phyloP scores from a whole-genome alignment of 352 stramenopile genomes.

The Phytophthora nicotianae region DNA sequence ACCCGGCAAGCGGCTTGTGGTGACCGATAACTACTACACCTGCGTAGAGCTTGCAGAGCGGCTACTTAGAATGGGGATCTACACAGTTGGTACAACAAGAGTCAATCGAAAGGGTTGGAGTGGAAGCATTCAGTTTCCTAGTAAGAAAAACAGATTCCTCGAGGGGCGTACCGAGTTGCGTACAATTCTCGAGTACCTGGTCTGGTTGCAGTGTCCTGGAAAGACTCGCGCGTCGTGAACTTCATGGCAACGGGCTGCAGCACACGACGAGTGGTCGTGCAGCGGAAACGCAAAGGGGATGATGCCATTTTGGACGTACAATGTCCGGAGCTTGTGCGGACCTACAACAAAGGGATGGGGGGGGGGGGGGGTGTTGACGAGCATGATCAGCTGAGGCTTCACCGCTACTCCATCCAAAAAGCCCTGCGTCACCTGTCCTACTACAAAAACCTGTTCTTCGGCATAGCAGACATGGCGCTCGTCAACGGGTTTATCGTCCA shows the following conservation, averaged over 20 bases:
- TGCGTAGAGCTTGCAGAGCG: not conserved
- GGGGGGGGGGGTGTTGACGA: not conserved
- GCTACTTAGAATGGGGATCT: not conserved
- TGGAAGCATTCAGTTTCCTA: not conserved
- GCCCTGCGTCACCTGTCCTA: not conserved
- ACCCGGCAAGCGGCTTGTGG: not conserved
- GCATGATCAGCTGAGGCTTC: not conserved
- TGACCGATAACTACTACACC: not conserved
- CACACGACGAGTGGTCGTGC: not conserved
- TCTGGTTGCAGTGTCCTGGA: not conserved
- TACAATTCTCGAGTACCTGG: not conserved
- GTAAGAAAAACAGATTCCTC: not conserved
- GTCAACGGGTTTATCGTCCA: too few relatives aligned
- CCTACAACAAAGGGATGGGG: not conserved
- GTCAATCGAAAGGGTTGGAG: not conserved
- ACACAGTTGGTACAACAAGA: not conserved
- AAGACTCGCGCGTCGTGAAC: not conserved
- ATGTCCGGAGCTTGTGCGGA: not conserved
- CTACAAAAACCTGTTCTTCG: not conserved
- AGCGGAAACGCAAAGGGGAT: not conserved
- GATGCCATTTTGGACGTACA: not conserved
- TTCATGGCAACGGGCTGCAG: not conserved
- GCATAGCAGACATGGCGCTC: too few relatives aligned
- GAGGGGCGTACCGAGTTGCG: not conserved
- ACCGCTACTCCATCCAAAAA: not conserved